phyloP scores from a whole-genome alignment of 192 early-diverging fungal species.

The Entomortierella chlamydospora region DNA sequence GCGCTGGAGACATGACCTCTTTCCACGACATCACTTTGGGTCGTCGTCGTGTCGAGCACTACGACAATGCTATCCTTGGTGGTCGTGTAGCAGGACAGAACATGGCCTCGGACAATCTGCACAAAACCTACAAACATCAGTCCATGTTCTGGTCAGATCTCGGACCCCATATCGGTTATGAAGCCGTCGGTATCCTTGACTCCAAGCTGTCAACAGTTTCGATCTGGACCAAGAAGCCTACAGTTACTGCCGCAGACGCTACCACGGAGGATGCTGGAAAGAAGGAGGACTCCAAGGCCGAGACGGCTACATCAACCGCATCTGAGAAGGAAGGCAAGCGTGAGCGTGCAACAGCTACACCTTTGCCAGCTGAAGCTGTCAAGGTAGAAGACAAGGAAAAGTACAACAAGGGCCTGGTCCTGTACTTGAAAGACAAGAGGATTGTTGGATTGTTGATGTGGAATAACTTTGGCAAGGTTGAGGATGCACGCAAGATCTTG shows the following conservation, averaged over 20 bases:
- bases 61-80: conserved; percentile 70
- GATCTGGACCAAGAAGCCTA: conserved; percentile 68
- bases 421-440: conserved; percentile 66
- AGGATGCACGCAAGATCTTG: conserved; percentile 70
- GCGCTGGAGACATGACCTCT: conserved; percentile 72
- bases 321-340: conserved; percentile 32
- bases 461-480: conserved; percentile 72
- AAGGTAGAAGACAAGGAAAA: conserved; percentile 57
- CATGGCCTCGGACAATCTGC: conserved; percentile 61
- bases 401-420: conserved; percentile 70
- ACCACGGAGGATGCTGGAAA: conserved; percentile 21
- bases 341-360: conserved; percentile 41
- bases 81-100: conserved; percentile 73
- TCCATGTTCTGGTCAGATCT: conserved; percentile 75
- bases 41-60: conserved; percentile 74
- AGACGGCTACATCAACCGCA: conserved; percentile 13
- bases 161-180: conserved; percentile 70
- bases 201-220: conserved; percentile 66
- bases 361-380: conserved; percentile 45
- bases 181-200: conserved; percentile 73
- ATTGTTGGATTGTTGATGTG: conserved; percentile 70
- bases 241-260: conserved; percentile 33
- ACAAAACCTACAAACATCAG: conserved; percentile 68
- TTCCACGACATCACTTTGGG: conserved; percentile 74
- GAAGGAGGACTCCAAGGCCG: conserved; percentile 25